Evolutionary conservation across 441 rosid species (phyloP).

Genomic region (Manihot esculenta): DNA sequence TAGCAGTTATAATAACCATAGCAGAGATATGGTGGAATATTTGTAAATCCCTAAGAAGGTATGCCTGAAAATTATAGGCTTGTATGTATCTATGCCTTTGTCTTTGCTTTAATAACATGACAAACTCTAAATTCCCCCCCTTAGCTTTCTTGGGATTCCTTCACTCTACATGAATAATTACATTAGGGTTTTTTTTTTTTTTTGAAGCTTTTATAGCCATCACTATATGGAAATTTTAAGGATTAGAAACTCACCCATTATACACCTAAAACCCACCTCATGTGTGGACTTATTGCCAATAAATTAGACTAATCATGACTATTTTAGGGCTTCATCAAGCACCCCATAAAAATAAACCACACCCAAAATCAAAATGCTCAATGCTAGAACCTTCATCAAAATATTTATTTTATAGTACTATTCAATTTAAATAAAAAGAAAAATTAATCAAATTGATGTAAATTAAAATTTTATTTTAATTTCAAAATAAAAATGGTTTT

Average conservation of each 20-base stretch:
- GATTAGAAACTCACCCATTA: constrained; percentile 16
- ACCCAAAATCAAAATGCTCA: no score
- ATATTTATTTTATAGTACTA: no score
- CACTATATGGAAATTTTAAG: constrained; percentile 19
- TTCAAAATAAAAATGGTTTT: no score
- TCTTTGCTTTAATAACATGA: constrained; percentile 82
- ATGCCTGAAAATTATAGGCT: constrained; percentile 45
- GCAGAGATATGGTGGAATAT: constrained; percentile 35
- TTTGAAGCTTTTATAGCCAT: constrained; percentile 23
- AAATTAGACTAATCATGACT: constrained; percentile 32
- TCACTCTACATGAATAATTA: constrained; percentile 32
- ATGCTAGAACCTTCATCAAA: no score
- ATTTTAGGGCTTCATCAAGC: constrained; percentile 19
- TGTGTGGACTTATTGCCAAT: constrained; percentile 24
- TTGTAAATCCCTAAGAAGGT: constrained; percentile 55
- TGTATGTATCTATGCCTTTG: constrained; percentile 45
- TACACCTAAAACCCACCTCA: constrained; percentile 20
- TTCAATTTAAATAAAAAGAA: no score
- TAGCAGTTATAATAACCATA: constrained; percentile 17
- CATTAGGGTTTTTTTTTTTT: not conserved
- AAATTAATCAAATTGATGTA: no score
- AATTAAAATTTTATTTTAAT: no score
- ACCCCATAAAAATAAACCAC: no score
- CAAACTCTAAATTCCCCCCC: constrained; percentile 54
- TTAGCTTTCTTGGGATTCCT: constrained; percentile 92